A percentile compares a stretch with the other conserved stretches of the same genome.
These are phyloP conservation scores for Lactarius hatsudake DNA, from an alignment of 768 basidiomycete species.

Conservation along the genomic window DNA sequence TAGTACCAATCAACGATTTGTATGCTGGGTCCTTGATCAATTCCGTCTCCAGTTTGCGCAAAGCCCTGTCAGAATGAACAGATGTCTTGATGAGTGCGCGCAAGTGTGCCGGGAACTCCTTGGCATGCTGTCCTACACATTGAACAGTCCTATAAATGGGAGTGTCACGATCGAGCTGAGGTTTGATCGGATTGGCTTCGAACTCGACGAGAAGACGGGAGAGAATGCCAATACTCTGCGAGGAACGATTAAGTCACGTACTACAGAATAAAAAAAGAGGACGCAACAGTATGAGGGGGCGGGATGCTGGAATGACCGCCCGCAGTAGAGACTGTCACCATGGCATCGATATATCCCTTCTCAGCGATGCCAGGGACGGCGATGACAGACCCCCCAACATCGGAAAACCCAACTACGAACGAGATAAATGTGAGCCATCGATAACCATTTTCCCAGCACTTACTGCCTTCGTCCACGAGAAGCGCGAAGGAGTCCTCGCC, in stretches of 20 bases:
- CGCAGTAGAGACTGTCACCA: constrained; percentile 60
- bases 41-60: constrained; percentile 37
- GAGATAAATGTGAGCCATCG: background rate
- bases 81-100: constrained; percentile 33
- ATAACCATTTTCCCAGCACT: constrained; percentile 22
- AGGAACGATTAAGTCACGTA: background rate
- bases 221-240: constrained; percentile 68
- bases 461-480: constrained; percentile 87
- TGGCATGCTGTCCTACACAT: constrained; percentile 45
- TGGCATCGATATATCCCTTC: constrained; percentile 67
- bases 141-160: constrained; percentile 38
- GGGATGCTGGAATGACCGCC: constrained; percentile 90
- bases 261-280: background rate
- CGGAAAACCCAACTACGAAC: constrained; percentile 46
- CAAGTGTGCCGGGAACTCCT: constrained; percentile 36
- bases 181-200: constrained; percentile 20
- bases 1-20: constrained; percentile 35
- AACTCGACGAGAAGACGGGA: constrained; percentile 36
- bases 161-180: constrained; percentile 34
- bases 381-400: constrained; percentile 52
- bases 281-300: constrained; percentile 67
- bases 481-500: constrained; percentile 72
- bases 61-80: constrained; percentile 32
- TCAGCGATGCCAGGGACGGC: constrained; percentile 67
- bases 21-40: constrained; percentile 32